Evolutionary conservation across 371 early-diverging fungal genomes (phyloP).

Genomic region (Umbelopsis sp.): DNA sequence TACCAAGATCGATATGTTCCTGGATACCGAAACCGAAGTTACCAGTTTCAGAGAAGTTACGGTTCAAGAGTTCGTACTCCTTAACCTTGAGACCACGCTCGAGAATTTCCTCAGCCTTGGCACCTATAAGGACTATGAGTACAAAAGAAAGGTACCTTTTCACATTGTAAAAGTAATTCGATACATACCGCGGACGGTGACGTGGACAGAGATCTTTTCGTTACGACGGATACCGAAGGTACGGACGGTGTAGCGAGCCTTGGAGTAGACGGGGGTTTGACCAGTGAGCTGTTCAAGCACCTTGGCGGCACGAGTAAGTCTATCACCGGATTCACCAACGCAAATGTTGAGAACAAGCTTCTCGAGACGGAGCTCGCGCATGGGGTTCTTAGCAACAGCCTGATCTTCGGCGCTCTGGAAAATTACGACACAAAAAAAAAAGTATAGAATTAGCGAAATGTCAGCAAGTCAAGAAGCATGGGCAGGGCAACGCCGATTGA

Average conservation of each 20-base stretch:
- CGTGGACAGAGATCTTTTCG: slow-evolving; percentile 99
- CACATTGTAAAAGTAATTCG: slow-evolving; percentile 29
- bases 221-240: slow-evolving; percentile 99
- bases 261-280: slow-evolving; percentile 99
- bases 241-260: slow-evolving; percentile 99
- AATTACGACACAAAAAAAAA: slow-evolving; percentile 2
- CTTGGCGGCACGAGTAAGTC: slow-evolving; percentile 99
- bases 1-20: slow-evolving; percentile 99
- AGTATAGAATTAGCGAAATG: background rate
- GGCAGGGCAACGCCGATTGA: background rate
- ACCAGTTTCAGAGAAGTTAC: slow-evolving; percentile 98
- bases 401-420: slow-evolving; percentile 69
- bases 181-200: slow-evolving; percentile 92
- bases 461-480: background rate
- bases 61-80: slow-evolving; percentile 97
- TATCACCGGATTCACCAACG: slow-evolving; percentile 99
- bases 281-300: slow-evolving; percentile 99
- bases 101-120: slow-evolving; percentile 87
- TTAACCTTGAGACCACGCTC: slow-evolving; percentile 99
- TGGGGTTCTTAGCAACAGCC: slow-evolving; percentile 81
- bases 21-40: slow-evolving; percentile 99
- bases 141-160: background rate
- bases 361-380: slow-evolving; percentile 97
- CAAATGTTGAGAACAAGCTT: slow-evolving; percentile 99
- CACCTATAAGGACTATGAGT: slow-evolving; percentile 1